These are phyloP conservation scores for Priceomyces carsonii DNA, from an alignment of 805 yeast species.

Conservation along the genomic window DNA sequence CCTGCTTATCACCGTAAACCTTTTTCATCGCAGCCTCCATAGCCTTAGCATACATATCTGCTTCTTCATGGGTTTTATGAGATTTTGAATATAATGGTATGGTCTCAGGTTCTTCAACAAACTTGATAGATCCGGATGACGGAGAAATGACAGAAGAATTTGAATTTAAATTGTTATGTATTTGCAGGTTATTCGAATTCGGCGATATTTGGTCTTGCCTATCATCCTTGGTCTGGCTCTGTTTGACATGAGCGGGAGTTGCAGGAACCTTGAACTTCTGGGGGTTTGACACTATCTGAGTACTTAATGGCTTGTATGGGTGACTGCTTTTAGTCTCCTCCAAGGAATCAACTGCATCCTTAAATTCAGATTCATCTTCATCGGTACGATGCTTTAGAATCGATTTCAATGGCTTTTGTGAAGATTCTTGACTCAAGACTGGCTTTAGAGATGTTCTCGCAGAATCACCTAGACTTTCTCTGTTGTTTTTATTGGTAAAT, in stretches of 20 bases:
- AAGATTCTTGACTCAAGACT: slow-evolving; percentile 7
- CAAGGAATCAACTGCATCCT: slow-evolving; percentile 8
- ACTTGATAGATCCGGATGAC: slow-evolving; percentile 35
- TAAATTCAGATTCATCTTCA: slow-evolving; percentile 9
- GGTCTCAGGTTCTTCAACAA: slow-evolving; percentile 38
- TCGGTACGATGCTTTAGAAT: slow-evolving; percentile 29
- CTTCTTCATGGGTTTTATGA: slow-evolving; percentile 11
- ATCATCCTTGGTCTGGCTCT: slow-evolving; percentile 1
- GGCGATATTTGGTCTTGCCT: slow-evolving; percentile 6
- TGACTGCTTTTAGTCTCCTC: slow-evolving; percentile 8
- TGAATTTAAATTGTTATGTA: slow-evolving; percentile 13
- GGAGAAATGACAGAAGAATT: slow-evolving; percentile 16
- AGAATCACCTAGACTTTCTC: neutral
- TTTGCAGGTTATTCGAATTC: slow-evolving; percentile 5
- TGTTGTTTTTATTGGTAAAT: slow-evolving; percentile 2
- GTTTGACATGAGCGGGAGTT: neutral
- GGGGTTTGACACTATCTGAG: slow-evolving; percentile 9
- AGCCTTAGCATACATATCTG: slow-evolving; percentile 57
- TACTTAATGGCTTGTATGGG: slow-evolving; percentile 18
- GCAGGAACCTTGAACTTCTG: slow-evolving; percentile 13
- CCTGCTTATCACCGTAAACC: slow-evolving; percentile 49
- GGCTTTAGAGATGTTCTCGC: neutral
- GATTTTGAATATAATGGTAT: slow-evolving; percentile 24
- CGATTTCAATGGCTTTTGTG: slow-evolving; percentile 32
- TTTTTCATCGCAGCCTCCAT: slow-evolving; percentile 54